Evolutionary conservation across 1,139 yeast genomes (phyloP).

Genomic region (Kurtzmaniella natalensis): DNA sequence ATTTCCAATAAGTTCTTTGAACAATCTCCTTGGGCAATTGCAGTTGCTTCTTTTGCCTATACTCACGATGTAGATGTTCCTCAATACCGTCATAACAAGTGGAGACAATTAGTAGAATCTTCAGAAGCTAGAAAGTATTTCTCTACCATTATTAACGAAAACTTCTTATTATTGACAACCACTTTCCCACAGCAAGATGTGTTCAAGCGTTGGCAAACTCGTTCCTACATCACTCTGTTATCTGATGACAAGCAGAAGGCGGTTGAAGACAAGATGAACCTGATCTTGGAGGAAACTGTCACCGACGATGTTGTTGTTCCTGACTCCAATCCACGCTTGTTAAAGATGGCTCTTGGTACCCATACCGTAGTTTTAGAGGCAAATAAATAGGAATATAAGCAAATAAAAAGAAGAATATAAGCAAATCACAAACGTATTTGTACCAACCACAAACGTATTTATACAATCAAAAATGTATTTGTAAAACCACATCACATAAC

Average conservation of each 20-base stretch:
- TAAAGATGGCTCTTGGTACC: constrained; percentile 24
- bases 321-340: constrained; percentile 9
- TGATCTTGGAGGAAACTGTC: constrained; percentile 15
- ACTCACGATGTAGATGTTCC: constrained; percentile 43
- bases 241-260: constrained; percentile 29
- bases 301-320: constrained; percentile 15
- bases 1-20: constrained; percentile 12
- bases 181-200: constrained; percentile 28
- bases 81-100: constrained; percentile 50
- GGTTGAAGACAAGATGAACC: constrained; percentile 27
- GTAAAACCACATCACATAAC: no score
- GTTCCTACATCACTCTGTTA: constrained; percentile 54
- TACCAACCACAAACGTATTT: no score
- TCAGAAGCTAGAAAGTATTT: constrained; percentile 20
- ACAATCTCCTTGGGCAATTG: constrained; percentile 22
- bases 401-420: no score
- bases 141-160: constrained; percentile 23
- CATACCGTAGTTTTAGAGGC: constrained; percentile 21
- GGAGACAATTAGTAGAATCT: constrained; percentile 41
- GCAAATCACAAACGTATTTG: no score
- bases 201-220: constrained; percentile 53
- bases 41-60: constrained; percentile 23
- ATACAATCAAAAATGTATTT: no score
- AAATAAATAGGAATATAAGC: no score
- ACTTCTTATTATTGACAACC: constrained; percentile 28